Base-by-base conservation (phyloP, 2,329 filamentous ascomycete genomes). In the Orbilia brochopaga region DNA sequence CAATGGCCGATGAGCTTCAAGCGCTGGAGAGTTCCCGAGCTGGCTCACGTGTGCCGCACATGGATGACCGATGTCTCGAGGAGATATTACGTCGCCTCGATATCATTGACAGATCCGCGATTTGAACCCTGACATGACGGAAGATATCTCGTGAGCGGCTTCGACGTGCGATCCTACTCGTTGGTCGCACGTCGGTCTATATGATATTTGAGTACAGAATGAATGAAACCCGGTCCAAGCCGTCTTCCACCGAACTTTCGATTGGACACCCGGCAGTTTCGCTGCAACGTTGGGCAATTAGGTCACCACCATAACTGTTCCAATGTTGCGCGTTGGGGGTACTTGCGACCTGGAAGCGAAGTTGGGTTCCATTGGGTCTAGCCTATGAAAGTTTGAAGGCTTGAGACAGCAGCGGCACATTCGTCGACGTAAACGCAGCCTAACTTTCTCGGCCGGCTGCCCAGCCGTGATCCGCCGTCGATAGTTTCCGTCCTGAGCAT, bases 231-330 rank as follows among this genome's bases (percentile, higher is more conserved):
- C 60, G 66, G 44, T 58, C 63, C 52, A 42, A 24, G 53, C 58
- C 44, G 32, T 65, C 37, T 55, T 59, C 58, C 44, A 46, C 37
- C 46, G 50, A 51, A 50, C 48, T 37, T 59, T 70, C 64, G 59
- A 72, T 72, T 72, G 67, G 67, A 40, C 51, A 59, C 35, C 53
- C 24, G 60, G 15, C 67, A 55, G 67, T 65, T 72, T 52, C 51
- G 23, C 67, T 55, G 40, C 40, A 42, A 8, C 30, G 30, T 30
- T 53, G 11, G 30, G n/a, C 50, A 32, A 35, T 54, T 37, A 52
- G 55, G 56, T 40, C 51, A 54, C 59, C 37, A 56, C 37, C n/a
- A n/a, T 23, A 15, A 51, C 54, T 54, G 59, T 50, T 37, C 42
- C 27, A 48, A 32, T 32, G 27, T 32, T 8, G 27, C 27, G 27